Base-by-base conservation (phyloP, 2,329 filamentous ascomycete species). In the Microsporum audouinii region DNA sequence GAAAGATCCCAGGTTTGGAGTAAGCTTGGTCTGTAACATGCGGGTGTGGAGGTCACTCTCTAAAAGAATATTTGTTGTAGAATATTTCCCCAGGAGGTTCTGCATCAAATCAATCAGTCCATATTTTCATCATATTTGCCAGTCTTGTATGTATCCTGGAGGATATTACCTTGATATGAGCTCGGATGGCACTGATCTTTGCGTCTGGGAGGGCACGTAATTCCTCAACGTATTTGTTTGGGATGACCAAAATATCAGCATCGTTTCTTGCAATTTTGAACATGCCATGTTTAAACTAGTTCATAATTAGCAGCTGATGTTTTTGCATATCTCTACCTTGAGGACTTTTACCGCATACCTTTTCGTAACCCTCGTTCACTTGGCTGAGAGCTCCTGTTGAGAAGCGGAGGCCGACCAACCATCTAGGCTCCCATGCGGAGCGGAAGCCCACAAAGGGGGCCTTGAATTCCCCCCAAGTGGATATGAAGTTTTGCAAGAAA, bases 211-310 rank as follows among this genome's bases (percentile, higher is more conserved):
- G 55, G 17, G 39, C 39, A n/a, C 63, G 65, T 29, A 70, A 59
- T 45, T 70, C 68, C 27, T 66, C 63, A 2, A 69, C 49, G 59
- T 67, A 70, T 58, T 65, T 68, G 45, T 66, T 67, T 3, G 68
- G 62, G 14, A 70, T 62, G 4, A 69, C 62, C 8, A 68, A 57
- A 6, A 69, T 61, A 36, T 68, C 68, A 10, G 60, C 58, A 55
- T 66, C 58, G 23, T 49, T 63, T 23, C 59, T 45, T 34, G 31
- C 14, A 33, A 65, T 51, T 38, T 63, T 64, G 55, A 64, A 65
- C 53, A 63, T 64, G 8, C 38, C 17, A 31, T 63, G 43, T 56
- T 63, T 62, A 55, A 56, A 64, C 64, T 65, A 34, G 45, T 49
- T 39, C 38, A 17, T 31, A 29, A 23, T 12, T 38, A 39, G 8